Conservation (phyloP, 148 eudicot genomes). For the Camellia granthamiana region DNA sequence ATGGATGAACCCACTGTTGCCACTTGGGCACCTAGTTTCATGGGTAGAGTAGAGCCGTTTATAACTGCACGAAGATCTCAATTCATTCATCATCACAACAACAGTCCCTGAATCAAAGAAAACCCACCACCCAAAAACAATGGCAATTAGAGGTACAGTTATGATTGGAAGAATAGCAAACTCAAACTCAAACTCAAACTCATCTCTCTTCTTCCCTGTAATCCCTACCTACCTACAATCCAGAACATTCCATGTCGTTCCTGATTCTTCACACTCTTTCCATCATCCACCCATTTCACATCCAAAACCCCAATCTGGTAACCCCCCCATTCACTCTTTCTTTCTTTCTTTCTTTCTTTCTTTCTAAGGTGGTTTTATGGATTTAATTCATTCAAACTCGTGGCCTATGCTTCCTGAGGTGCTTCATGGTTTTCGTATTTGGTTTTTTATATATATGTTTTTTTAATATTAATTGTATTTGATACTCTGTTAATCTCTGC, state of each 20-base stretch:
- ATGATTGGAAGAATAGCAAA: slow-evolving; percentile 31
- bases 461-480: too few species aligned
- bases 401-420: too few species aligned
- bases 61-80: not conserved
- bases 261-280: slow-evolving; percentile 14
- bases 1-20: slow-evolving; percentile 3
- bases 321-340: not conserved
- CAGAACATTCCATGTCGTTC: slow-evolving; percentile 12
- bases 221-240: slow-evolving; percentile 8
- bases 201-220: slow-evolving; percentile 15
- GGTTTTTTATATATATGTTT: too few species aligned
- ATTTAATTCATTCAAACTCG: too few species aligned
- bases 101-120: not conserved
- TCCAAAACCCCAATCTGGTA: slow-evolving; percentile 27
- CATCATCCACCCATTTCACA: slow-evolving; percentile 14
- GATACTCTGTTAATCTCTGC: too few species aligned
- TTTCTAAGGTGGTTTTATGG: too few species aligned
- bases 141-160: slow-evolving; percentile 49
- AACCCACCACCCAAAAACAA: slow-evolving; percentile 5
- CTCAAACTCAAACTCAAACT: slow-evolving; percentile 5
- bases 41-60: not conserved
- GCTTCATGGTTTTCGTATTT: too few species aligned
- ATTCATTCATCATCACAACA: not conserved
- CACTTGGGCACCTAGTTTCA: too few species aligned
- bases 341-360: too few species aligned